Percentiles rank a stretch among this genome's conserved stretches.
These are phyloP conservation scores for Discostella stelligeroides DNA, from an alignment of 108 stramenopile genomes.

Conservation along the genomic window DNA sequence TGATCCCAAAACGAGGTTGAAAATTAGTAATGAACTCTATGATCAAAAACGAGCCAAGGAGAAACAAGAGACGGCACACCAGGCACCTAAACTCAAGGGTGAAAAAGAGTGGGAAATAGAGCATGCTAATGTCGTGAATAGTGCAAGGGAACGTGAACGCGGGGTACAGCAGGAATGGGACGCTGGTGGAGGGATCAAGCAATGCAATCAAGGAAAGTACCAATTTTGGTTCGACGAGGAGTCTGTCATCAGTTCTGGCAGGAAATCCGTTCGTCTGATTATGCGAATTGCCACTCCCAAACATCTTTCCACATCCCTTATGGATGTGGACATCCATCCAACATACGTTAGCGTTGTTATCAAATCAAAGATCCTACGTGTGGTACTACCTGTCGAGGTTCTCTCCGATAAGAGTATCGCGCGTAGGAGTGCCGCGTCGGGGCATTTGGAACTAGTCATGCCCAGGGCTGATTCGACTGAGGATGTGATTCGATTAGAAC, in stretches of 20 bases:
- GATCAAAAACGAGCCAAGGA: conserved; percentile 85
- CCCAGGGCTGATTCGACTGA: conserved; percentile 62
- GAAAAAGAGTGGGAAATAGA: conserved; percentile 59
- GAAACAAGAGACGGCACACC: conserved; percentile 58
- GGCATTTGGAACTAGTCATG: conserved; percentile 80
- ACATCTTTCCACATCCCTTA: conserved; percentile 72
- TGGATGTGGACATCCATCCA: conserved; percentile 91
- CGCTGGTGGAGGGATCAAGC: conserved; percentile 38
- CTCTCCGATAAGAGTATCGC: conserved; percentile 51
- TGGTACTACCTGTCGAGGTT: conserved; percentile 75
- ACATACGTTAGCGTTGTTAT: conserved; percentile 77
- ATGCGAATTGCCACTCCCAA: conserved; percentile 65
- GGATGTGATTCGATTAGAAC: conserved; percentile 30
- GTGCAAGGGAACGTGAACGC: conserved; percentile 25
- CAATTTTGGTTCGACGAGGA: conserved; percentile 76
- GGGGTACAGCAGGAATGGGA: conserved; percentile 3
- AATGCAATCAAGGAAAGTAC: conserved; percentile 77
- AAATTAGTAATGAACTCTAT: conserved; percentile 83
- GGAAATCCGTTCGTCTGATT: conserved; percentile 39
- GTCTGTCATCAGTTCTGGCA: conserved; percentile 1
- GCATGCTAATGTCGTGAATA: conserved; percentile 35
- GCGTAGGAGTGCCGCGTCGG: conserved; percentile 70
- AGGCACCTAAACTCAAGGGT: conserved; percentile 39
- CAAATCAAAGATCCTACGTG: conserved; percentile 77
- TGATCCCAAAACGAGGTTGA: conserved; percentile 69